Evolutionary conservation across 169 alveolate species (phyloP), one percentile per base, ranked within the genome.

Genomic region (Plasmodium inui): DNA sequence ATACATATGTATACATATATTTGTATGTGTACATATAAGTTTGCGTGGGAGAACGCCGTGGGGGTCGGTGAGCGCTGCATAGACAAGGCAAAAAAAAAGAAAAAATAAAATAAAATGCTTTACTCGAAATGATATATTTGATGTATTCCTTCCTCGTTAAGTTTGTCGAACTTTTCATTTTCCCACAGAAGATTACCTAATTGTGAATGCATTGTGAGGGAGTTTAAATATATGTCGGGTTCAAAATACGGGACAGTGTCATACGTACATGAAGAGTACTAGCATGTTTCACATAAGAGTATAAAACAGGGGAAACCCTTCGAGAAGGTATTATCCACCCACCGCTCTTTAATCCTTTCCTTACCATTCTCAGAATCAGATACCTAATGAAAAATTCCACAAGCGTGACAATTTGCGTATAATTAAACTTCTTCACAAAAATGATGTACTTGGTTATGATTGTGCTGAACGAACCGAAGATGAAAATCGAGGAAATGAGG

Each of bases 51-150:
- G 26, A 61, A 61, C 26, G 32, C 37, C 30, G 17, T 67, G 41
- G 14, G 76, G 76, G 9, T 19, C 30, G 37, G 76, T 19, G 30
- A 67, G 37, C 30, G 30, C 14, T 28, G 14, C 34, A 19, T 26
- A 67, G 76, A 26, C 76, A 22, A 10, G 37, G 6, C 6, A 19
- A 67, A 19, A 61, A 6, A 61, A 61, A n/a, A 22, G 19, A n/a
- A 22, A 67, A 19, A 67, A 22, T 19, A n/a, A 22, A 67, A 19
- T 22, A 67, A 67, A 67, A 67, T 22, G 30, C 37, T 10, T 84
- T 84, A 84, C 93, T 84, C 14, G 84, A 84, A 84, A 84, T 53
- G 72, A 84, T 84, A 84, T 84, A 84, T 73, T 74, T 84, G 74
- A 84, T 84, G 41, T 84, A 84, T 30, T 84, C 79, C 93, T 41